These are phyloP conservation scores for Populus alba DNA, from an alignment of 345 rosid species.

Conservation along the genomic window DNA sequence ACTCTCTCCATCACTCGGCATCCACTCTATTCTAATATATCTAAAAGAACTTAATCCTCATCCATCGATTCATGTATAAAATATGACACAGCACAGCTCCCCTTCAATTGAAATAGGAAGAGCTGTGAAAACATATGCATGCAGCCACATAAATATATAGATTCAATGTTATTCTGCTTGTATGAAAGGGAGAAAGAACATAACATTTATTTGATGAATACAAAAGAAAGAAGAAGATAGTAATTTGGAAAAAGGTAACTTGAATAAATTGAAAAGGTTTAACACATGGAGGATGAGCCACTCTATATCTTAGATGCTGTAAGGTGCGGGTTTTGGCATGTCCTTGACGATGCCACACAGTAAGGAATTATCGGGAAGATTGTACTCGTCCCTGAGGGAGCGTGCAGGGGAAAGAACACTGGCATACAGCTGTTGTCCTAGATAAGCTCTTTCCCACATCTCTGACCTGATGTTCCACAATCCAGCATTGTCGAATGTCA, in stretches of 20 bases:
- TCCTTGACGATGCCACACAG: conserved; percentile 31
- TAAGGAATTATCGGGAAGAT: conserved; percentile 28
- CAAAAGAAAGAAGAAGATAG: not conserved
- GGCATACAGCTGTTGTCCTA: conserved; percentile 34
- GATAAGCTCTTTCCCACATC: conserved; percentile 22
- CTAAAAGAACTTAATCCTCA: no score
- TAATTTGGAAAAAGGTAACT: not conserved
- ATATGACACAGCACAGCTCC: no score
- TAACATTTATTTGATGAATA: not conserved
- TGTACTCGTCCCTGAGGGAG: conserved; percentile 37
- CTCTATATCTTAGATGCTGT: conserved; percentile 16
- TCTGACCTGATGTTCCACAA: conserved; percentile 41
- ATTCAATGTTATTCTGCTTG: not conserved
- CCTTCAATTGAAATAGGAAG: no score
- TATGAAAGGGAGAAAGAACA: not conserved
- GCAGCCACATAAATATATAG: not conserved
- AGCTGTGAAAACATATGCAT: no score
- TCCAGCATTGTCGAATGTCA: conserved; percentile 39
- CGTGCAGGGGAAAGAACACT: conserved; percentile 31
- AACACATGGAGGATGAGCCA: not conserved
- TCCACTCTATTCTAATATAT: no score
- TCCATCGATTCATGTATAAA: no score
- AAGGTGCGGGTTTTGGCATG: conserved; percentile 29
- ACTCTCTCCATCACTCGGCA: no score
- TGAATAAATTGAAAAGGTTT: not conserved